Base-by-base conservation (phyloP, 164 flowering plant genomes). In the Tetrastigma voinierianum region DNA sequence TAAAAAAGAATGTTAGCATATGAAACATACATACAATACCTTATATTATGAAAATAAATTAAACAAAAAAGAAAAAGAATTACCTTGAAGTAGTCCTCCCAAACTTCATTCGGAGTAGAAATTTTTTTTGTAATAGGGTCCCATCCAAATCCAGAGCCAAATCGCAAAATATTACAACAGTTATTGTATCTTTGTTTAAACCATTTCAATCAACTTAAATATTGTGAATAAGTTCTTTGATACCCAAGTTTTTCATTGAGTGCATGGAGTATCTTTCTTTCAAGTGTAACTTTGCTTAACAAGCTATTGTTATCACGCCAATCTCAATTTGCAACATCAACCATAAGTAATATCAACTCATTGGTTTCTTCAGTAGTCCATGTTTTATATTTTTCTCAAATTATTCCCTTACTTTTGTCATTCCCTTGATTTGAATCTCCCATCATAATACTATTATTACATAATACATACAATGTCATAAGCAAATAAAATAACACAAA, bases 61-160 rank as follows among this genome's bases (percentile, higher is more conserved):
- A n/a, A n/a, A n/a, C n/a, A n/a, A n/a, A n/a, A n/a, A n/a, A n/a
- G n/a, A n/a, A n/a, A n/a, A n/a, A n/a, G n/a, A n/a, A n/a, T n/a
- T n/a, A n/a, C n/a, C n/a, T n/a, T n/a, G n/a, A n/a, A 23, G 56
- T 62, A 62, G 1, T 62, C 56, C 1, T 62, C 44, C 66, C 56
- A 62, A 14, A 62, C 66, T 49, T 62, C 66, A 49, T 62, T 44
- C 15, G 18, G 11, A 48, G 66, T 45, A 16, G 56, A 48, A 19
- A 62, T 48, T 24, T 25, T 21, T 9, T 62, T 62, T 49, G 45
- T 48, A 10, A 21, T 21, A 8, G 45, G 51, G 45, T 62, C 45
- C 32, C 18, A 62, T 2, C 66, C 66, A 62, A 62, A 62, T 46
- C 45, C 66, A 62, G 56, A 62, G 56, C 51, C 49, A 49, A 21